Base-by-base conservation (phyloP, 2,329 filamentous ascomycete genomes). In the Didymella segeticola region DNA sequence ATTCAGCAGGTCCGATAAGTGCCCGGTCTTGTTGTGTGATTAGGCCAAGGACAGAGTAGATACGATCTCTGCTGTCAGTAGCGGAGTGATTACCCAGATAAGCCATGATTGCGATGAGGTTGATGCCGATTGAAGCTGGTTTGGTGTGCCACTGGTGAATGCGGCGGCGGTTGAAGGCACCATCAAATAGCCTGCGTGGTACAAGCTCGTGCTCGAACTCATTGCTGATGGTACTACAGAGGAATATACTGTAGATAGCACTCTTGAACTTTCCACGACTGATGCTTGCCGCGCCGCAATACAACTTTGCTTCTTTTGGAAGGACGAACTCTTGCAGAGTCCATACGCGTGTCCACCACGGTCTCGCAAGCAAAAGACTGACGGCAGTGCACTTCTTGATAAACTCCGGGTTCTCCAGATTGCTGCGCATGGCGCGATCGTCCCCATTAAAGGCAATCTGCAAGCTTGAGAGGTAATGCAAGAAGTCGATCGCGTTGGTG, bases 251-350 rank as follows among this genome's bases (percentile, higher is more conserved):
- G 57, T 71, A 71, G 41, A 71, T 63, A 0, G 67, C 67, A 12
- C 59, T 61, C 23, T 69, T 70, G 57, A 70, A 66, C 14, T 62
- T 64, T 4, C 63, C 56, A 19, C 67, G 62, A 22, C 49, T 62
- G 22, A 71, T 69, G 30, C 59, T 61, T 15, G 42, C 38, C 17
- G 12, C 17, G 1, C 69, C 67, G 14, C 68, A 70, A 38, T 64
- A 70, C 14, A 72, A 33, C 30, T 62, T 68, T 1, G 59, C 65
- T 54, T 68, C 63, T 34, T 57, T 60, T 2, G 67, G 66, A 1
- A 72, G 58, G 1, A 70, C 63, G 25, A 70, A 71, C 36, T 71
- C 68, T 39, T 72, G 69, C 10, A 70, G 48, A 3, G 68, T 71
- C 68, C 57, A 52, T 4, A 63, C 60, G 14, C 68, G 56, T 1